Conservation (phyloP, 2,329 filamentous ascomycete species). For the Trichoderma harzianum region DNA sequence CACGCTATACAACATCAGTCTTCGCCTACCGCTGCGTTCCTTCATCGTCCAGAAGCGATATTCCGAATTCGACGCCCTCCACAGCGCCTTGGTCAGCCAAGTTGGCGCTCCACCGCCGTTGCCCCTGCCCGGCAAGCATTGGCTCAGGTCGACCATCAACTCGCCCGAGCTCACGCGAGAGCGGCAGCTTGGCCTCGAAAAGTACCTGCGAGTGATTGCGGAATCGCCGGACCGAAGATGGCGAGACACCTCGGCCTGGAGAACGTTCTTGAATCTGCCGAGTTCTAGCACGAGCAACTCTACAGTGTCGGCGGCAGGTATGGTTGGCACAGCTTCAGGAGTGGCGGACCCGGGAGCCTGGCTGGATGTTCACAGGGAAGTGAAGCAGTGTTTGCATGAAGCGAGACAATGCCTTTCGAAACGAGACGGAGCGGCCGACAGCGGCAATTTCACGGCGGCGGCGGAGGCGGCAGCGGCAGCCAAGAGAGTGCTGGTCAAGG, state of each 20-base stretch:
- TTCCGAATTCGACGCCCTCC: conserved; percentile 70
- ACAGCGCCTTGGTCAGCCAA: conserved; percentile 57
- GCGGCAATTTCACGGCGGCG: conserved; percentile 41
- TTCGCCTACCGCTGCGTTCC: conserved; percentile 72
- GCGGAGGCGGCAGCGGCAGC: conserved; percentile 68
- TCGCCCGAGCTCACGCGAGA: conserved; percentile 67
- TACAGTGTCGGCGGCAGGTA: conserved; percentile 45
- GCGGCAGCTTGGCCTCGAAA: conserved; percentile 65
- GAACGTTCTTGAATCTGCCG: conserved; percentile 69
- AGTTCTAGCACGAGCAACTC: conserved; percentile 48
- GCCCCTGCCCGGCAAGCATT: conserved; percentile 69
- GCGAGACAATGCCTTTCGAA: conserved; percentile 67
- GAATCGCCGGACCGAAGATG: conserved; percentile 71
- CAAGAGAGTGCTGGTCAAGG: conserved; percentile 68
- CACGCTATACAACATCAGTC: conserved; percentile 74
- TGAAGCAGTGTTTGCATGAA: conserved; percentile 62
- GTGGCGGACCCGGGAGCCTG: conserved; percentile 64
- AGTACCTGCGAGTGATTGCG: conserved; percentile 69
- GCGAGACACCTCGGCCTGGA: conserved; percentile 70
- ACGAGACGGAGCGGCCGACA: conserved; percentile 53
- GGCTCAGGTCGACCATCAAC: conserved; percentile 70
- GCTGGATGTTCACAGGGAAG: conserved; percentile 71
- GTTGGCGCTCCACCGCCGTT: conserved; percentile 63
- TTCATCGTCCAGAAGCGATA: conserved; percentile 78
- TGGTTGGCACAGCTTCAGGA: conserved; percentile 38